Percentiles rank a stretch among this genome's conserved stretches.
Conservation (phyloP, 2,329 filamentous ascomycete genomes). For the Aspergillus quadrilineatus region DNA sequence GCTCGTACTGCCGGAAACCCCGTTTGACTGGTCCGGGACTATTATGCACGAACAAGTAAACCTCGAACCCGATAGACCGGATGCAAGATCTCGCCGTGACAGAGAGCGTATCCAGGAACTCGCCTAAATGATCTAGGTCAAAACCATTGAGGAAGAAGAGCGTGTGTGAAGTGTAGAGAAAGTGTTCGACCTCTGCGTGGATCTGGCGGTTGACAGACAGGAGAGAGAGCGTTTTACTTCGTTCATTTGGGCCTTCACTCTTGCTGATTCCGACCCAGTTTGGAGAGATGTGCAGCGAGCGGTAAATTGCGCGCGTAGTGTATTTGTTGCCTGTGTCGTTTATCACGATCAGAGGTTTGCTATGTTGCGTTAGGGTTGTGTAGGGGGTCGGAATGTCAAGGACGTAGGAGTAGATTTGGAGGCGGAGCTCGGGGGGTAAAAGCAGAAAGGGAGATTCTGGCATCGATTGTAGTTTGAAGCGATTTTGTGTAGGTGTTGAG, state of each 20-base stretch:
- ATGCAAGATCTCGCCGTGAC: constrained; percentile 31
- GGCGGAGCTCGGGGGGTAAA: neutral
- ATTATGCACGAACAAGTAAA: constrained; percentile 38
- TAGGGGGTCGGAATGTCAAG: neutral
- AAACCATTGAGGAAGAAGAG: constrained; percentile 39
- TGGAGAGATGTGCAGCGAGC: neutral
- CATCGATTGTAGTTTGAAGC: no score
- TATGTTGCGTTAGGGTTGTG: neutral
- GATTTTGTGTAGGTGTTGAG: neutral
- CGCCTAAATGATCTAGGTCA: constrained; percentile 29
- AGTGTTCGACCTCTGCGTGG: neutral
- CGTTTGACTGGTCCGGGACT: constrained; percentile 25
- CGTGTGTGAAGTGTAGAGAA: constrained; percentile 25
- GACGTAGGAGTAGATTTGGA: neutral
- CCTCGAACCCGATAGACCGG: constrained; percentile 37
- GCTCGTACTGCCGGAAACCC: constrained; percentile 31
- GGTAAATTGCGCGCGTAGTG: neutral
- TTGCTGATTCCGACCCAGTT: neutral
- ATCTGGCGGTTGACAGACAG: constrained; percentile 1
- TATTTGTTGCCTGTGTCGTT: neutral
- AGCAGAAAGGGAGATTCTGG: neutral
- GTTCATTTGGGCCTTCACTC: neutral
- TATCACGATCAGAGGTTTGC: neutral
- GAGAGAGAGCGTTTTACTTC: neutral
- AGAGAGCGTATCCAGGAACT: constrained; percentile 36